These are phyloP conservation scores for Plasmodium fragile DNA, from an alignment of 169 alveolate species.

Conservation along the genomic window DNA sequence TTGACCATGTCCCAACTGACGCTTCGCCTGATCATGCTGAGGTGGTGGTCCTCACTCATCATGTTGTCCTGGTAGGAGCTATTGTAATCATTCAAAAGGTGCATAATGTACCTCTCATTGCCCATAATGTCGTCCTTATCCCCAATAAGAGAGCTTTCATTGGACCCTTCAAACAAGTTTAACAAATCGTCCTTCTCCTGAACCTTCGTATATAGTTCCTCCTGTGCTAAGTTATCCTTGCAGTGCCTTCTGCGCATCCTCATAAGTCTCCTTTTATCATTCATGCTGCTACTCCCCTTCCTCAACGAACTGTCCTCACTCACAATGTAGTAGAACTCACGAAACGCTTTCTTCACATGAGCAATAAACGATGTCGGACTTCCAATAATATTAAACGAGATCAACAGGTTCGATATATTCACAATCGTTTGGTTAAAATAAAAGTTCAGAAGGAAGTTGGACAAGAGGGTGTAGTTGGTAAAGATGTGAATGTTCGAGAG, in stretches of 20 bases:
- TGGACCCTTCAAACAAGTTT: constrained; percentile 3
- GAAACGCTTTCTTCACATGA: constrained; percentile 47
- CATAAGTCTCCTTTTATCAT: not conserved
- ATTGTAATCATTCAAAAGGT: constrained; percentile 43
- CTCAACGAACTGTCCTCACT: not conserved
- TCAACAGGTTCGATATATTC: constrained; percentile 25
- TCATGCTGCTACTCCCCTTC: not conserved
- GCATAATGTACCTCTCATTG: constrained; percentile 50
- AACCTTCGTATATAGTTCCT: not conserved
- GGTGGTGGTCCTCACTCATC: constrained; percentile 14
- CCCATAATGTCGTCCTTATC: constrained; percentile 34
- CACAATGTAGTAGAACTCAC: constrained; percentile 24
- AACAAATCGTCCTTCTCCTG: constrained; percentile 8
- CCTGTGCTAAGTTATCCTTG: not conserved
- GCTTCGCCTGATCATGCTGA: not conserved
- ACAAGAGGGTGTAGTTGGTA: constrained; percentile 6
- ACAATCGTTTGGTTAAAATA: constrained; percentile 53
- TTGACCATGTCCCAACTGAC: constrained; percentile 14
- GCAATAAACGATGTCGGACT: constrained; percentile 62
- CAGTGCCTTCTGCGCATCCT: not conserved
- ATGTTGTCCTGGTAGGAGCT: constrained; percentile 31
- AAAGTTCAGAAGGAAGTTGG: constrained; percentile 24
- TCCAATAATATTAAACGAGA: constrained; percentile 56
- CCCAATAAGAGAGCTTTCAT: constrained; percentile 42
- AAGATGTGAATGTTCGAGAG: constrained; percentile 51